These are phyloP conservation scores for Ceratocystis harringtonii DNA, from an alignment of 2,329 filamentous ascomycete genomes.

Conservation along the genomic window DNA sequence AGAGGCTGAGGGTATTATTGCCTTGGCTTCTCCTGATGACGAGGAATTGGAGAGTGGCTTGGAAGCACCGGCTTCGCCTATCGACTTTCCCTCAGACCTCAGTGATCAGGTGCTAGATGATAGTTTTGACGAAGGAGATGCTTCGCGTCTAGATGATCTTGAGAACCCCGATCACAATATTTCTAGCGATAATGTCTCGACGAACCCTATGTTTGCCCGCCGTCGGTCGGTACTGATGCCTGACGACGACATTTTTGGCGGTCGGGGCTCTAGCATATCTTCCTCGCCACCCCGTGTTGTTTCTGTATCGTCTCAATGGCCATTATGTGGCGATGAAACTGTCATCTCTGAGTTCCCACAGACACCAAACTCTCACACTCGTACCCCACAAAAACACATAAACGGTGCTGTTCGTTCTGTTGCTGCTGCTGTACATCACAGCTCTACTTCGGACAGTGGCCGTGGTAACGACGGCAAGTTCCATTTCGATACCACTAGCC, in stretches of 20 bases:
- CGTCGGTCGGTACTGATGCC: slow-evolving; percentile 49
- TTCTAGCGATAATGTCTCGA: not conserved
- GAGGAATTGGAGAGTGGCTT: slow-evolving; percentile 35
- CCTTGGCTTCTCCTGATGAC: slow-evolving; percentile 57
- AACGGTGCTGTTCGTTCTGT: slow-evolving; percentile 43
- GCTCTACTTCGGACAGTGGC: slow-evolving; percentile 28
- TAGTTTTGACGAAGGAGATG: slow-evolving; percentile 11
- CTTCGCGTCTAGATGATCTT: slow-evolving; percentile 2
- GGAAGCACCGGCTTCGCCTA: slow-evolving; percentile 26
- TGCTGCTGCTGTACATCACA: slow-evolving; percentile 48
- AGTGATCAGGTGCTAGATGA: slow-evolving; percentile 29
- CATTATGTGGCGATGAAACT: slow-evolving; percentile 11
- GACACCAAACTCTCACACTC: not conserved
- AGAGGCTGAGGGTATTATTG: slow-evolving; percentile 76
- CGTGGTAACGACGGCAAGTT: slow-evolving; percentile 33
- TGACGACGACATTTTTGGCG: slow-evolving; percentile 51
- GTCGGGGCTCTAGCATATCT: slow-evolving; percentile 18
- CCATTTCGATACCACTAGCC: slow-evolving; percentile 53
- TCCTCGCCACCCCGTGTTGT: slow-evolving; percentile 9
- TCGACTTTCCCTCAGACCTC: slow-evolving; percentile 28
- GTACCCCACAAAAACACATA: slow-evolving; percentile 25
- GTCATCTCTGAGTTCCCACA: slow-evolving; percentile 26
- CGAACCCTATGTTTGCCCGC: slow-evolving; percentile 21
- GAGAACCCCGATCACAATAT: slow-evolving; percentile 5
- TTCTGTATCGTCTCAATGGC: slow-evolving; percentile 11